A percentile compares a stretch with the other conserved stretches of the same genome.
Evolutionary conservation across 2,329 filamentous ascomycete genomes (phyloP).

Genomic region (Sclerotinia borealis): DNA sequence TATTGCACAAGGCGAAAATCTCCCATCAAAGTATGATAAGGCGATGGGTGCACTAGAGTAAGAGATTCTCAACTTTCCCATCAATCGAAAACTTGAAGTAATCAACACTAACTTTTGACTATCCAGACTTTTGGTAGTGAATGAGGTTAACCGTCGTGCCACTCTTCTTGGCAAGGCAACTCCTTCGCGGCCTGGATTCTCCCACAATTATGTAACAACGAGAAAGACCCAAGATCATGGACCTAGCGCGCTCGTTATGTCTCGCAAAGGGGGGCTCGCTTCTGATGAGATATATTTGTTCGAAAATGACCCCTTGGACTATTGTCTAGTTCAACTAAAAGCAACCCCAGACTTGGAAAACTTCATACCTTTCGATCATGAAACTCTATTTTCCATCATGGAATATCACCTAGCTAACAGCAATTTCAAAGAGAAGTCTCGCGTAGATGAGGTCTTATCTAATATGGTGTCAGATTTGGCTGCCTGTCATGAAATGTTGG

Average conservation of each 20-base stretch:
- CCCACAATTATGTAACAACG: not conserved
- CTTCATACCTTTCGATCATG: not conserved
- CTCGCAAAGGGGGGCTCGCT: not conserved
- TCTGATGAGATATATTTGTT: not conserved
- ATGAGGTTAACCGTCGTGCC: not conserved
- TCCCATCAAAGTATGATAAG: not conserved
- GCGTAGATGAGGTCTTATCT: constrained; percentile 9
- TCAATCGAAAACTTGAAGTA: too few relatives aligned
- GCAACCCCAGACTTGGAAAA: not conserved
- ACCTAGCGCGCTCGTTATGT: too few relatives aligned
- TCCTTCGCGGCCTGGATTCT: not conserved
- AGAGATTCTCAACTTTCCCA: not conserved
- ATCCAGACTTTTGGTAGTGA: not conserved
- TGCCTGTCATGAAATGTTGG: constrained; percentile 12
- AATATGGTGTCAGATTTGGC: constrained; percentile 9
- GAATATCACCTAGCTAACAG: constrained; percentile 2
- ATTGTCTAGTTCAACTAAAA: not conserved
- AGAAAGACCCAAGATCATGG: not conserved
- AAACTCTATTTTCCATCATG: constrained; percentile 5
- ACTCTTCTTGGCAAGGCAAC: not conserved
- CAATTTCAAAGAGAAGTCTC: not conserved
- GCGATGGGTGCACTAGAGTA: not conserved
- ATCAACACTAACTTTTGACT: not conserved
- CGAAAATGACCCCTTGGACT: not conserved
- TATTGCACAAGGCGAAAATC: not conserved